These are phyloP conservation scores for Candolleomyces efflorescens DNA, from an alignment of 768 basidiomycete genomes.

Conservation along the genomic window DNA sequence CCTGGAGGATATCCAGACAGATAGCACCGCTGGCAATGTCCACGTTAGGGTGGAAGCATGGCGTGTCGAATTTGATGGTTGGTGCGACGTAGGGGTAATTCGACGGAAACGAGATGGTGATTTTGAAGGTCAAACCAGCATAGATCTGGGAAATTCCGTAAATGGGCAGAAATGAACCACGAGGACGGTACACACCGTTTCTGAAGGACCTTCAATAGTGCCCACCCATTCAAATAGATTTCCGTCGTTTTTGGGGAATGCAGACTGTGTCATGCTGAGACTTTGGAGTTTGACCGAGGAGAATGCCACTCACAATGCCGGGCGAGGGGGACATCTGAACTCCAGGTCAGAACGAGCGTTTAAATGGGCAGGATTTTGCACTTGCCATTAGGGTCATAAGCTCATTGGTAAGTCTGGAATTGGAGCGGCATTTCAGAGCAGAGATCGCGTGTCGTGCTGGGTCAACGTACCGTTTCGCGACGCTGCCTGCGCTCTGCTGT, in stretches of 20 bases:
- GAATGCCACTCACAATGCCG: conserved; percentile 60
- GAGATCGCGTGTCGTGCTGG: conserved; percentile 4
- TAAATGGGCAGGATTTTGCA: not conserved
- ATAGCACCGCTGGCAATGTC: conserved; percentile 74
- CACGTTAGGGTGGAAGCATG: conserved; percentile 91
- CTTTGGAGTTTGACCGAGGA: conserved; percentile 7
- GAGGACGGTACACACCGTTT: conserved; percentile 51
- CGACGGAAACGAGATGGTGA: conserved; percentile 79
- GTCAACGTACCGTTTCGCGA: conserved; percentile 67
- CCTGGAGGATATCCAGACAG: conserved; percentile 87
- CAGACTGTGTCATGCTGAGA: conserved; percentile 50
- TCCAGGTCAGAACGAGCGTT: not conserved
- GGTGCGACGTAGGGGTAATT: conserved; percentile 90
- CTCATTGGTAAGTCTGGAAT: conserved; percentile 66
- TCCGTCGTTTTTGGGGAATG: conserved; percentile 83
- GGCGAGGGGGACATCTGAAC: conserved; percentile 83
- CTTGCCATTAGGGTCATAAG: conserved; percentile 87
- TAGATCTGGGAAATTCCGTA: conserved; percentile 50
- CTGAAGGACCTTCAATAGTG: conserved; percentile 77
- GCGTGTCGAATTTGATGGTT: conserved; percentile 81
- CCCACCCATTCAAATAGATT: conserved; percentile 91
- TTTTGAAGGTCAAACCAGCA: conserved; percentile 73
- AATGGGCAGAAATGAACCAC: not conserved
- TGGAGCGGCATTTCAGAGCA: conserved; percentile 5
- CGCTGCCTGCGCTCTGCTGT: conserved; percentile 65